phyloP scores from a whole-genome alignment of 176 grass and related monocot genomes.

The Pontederia paniculata region DNA sequence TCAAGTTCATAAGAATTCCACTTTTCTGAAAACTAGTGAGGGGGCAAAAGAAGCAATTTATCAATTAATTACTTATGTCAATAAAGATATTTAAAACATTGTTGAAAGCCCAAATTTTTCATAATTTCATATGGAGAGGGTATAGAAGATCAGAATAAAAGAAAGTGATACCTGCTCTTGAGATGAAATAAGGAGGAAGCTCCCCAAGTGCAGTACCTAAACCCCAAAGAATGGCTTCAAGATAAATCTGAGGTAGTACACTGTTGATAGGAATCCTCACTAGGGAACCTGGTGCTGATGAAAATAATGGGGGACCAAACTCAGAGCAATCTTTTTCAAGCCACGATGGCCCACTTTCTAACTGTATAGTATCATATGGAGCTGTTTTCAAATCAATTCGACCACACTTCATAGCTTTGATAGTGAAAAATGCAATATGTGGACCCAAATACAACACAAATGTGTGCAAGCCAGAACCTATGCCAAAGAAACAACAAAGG shows the following conservation, averaged over 20 bases:
- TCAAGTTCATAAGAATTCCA: too few species aligned
- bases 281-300: slow-evolving; percentile 33
- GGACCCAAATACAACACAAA: slow-evolving; percentile 93
- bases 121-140: too few species aligned
- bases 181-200: slow-evolving; percentile 94
- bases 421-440: slow-evolving; percentile 92
- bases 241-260: slow-evolving; percentile 71
- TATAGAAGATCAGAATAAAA: not conserved
- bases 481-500: not conserved
- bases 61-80: too few species aligned
- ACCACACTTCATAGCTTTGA: slow-evolving; percentile 76
- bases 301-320: slow-evolving; percentile 64
- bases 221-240: slow-evolving; percentile 94
- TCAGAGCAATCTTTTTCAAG: slow-evolving; percentile 77
- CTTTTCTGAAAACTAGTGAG: too few species aligned
- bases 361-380: slow-evolving; percentile 88
- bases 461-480: slow-evolving; percentile 95
- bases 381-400: slow-evolving; percentile 79
- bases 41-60: too few species aligned
- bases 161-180: slow-evolving; percentile 62
- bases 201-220: slow-evolving; percentile 94
- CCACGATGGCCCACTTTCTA: slow-evolving; percentile 72
- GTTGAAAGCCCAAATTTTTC: too few species aligned
- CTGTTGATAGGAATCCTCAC: slow-evolving; percentile 63
- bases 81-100: too few species aligned